phyloP scores from a whole-genome alignment of 768 basidiomycete species.

The Boletus fagicola region DNA sequence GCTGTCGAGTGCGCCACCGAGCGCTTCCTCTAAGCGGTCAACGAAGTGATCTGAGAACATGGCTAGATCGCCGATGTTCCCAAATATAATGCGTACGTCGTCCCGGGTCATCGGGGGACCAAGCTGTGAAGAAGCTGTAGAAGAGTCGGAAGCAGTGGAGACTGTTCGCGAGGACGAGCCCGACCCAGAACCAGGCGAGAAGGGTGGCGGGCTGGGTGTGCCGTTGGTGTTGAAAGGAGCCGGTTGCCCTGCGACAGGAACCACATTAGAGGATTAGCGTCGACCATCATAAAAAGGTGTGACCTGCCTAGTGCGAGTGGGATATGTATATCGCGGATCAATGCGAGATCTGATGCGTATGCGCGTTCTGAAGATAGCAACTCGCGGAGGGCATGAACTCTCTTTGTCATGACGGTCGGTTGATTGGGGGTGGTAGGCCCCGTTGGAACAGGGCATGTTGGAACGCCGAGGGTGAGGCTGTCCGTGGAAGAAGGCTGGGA shows the following conservation, averaged over 20 bases:
- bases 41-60: conserved; percentile 66
- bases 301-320: conserved; percentile 71
- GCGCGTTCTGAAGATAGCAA: conserved; percentile 76
- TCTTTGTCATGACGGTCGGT: conserved; percentile 52
- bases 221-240: conserved; percentile 36
- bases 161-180: conserved; percentile 41
- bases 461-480: conserved; percentile 23
- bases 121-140: conserved; percentile 49
- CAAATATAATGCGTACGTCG: conserved; percentile 71
- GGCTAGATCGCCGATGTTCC: conserved; percentile 75
- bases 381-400: conserved; percentile 75
- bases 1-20: conserved; percentile 61
- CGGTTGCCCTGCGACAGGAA: conserved; percentile 37
- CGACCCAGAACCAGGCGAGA: conserved; percentile 36
- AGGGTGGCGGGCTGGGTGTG: conserved; percentile 25
- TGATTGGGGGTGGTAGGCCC: conserved; percentile 28
- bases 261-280: conserved; percentile 11
- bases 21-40: conserved; percentile 60
- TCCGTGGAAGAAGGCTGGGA: conserved; percentile 28
- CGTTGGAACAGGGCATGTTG: conserved; percentile 4
- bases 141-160: conserved; percentile 47
- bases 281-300: conserved; percentile 2
- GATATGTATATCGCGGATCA: conserved; percentile 76
- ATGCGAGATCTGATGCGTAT: conserved; percentile 79
- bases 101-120: conserved; percentile 65